Evolutionary conservation across 805 yeast genomes (phyloP), one percentile per base, ranked within the genome.

Genomic region (Starmera caribaea): DNA sequence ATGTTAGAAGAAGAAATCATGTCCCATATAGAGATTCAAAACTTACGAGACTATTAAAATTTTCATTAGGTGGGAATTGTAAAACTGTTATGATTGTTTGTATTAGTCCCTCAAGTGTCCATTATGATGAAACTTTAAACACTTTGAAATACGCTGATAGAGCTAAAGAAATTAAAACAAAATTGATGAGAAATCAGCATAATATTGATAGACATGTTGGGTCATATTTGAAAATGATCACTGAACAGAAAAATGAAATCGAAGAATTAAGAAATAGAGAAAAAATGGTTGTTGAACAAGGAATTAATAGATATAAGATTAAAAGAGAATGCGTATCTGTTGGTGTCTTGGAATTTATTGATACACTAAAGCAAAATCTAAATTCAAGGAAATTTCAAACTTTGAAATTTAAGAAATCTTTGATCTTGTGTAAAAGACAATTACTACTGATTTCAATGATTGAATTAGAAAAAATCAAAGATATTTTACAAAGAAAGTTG

Each of bases 71-170:
- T 3, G 97, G 97, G 0, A 86, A 87, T 55, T 90, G 97, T 61
- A 82, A 84, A 55, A 90, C 97, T 0, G 89, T 87, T 5, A 90
- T 90, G 97, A 85, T 90, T 47, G 97, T 88, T 2, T 90, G 97
- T 60, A 74, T 90, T 3, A 81, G 94, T 4, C 97, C 97, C 0
- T 82, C 88, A 43, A 74, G 84, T 27, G 70, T 68, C 34, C 97
- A 90, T 58, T 88, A 87, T 57, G 97, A 90, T 54, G 97, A 90
- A 54, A 89, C 97, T 1, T 65, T 85, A 38, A 90, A 90, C 57
- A 86, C 97, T 0, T 69, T 90, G 44, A 85, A 86, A 55, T 90
- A 89, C 58, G 97, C 97, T 0, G 79, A 87, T 55, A 66, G 96
- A 33, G 97, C 96, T 13, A 88, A 88, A 54, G 88, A 82, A 47